Evolutionary conservation across 305 asterid species (phyloP).

Genomic region (Solanum hybrid): DNA sequence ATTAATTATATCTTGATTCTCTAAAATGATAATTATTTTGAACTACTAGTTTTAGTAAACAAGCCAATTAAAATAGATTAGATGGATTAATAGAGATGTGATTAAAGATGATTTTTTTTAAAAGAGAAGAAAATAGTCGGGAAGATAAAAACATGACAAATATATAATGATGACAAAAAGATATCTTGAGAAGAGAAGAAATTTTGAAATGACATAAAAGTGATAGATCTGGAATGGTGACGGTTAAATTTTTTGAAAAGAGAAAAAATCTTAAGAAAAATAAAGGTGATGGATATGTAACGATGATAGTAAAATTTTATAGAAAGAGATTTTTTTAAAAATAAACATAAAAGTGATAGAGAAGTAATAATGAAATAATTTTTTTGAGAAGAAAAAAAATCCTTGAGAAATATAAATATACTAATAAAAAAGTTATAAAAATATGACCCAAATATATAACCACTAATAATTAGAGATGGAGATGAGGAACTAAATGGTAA

Average conservation of each 20-base stretch:
- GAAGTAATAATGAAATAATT: not conserved
- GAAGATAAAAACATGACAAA: not conserved
- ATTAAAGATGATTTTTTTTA: not conserved
- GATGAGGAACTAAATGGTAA: not conserved
- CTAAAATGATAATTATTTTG: not conserved
- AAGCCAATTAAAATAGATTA: too few relatives aligned
- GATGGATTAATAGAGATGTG: not conserved
- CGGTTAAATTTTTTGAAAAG: not conserved
- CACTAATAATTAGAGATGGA: not conserved
- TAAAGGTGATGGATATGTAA: not conserved
- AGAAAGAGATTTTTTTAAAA: not conserved
- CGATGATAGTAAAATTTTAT: not conserved
- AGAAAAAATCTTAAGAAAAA: not conserved
- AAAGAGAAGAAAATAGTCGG: not conserved
- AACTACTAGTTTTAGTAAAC: not conserved
- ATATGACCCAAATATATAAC: not conserved
- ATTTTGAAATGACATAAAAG: not conserved
- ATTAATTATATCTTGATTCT: not conserved
- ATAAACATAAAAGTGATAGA: not conserved
- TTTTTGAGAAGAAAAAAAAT: not conserved
- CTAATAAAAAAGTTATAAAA: too few relatives aligned
- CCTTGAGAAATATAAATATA: not conserved
- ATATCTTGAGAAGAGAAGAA: not conserved
- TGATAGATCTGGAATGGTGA: not conserved
- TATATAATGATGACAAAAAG: not conserved